phyloP scores from a whole-genome alignment of 768 basidiomycete genomes.

The Russula earlei region DNA sequence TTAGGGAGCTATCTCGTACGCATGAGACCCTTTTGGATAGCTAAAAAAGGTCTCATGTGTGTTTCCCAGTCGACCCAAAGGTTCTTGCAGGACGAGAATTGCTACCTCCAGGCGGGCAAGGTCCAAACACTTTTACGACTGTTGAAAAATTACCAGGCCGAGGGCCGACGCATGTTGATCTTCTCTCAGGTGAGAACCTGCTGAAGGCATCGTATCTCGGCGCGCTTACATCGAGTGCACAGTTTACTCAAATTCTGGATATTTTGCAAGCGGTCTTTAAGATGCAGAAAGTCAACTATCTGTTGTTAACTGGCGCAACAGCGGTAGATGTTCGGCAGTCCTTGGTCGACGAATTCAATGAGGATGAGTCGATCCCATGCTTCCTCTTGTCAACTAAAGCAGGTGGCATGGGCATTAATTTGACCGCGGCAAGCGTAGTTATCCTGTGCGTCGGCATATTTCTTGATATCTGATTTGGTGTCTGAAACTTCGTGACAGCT shows the following conservation, averaged over 20 bases:
- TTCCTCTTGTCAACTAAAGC: constrained; percentile 91
- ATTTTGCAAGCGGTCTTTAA: constrained; percentile 81
- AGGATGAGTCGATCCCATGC: constrained; percentile 73
- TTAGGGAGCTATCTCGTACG: constrained; percentile 78
- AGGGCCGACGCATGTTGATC: constrained; percentile 77
- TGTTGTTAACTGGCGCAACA: constrained; percentile 86
- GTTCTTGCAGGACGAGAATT: constrained; percentile 61
- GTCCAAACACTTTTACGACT: constrained; percentile 63
- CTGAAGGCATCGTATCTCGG: background rate
- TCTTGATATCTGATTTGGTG: background rate
- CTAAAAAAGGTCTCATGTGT: background rate
- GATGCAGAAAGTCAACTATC: constrained; percentile 59
- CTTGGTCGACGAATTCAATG: constrained; percentile 91
- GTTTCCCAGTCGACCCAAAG: constrained; percentile 54
- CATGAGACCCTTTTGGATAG: background rate
- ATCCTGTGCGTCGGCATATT: constrained; percentile 57
- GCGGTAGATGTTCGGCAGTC: constrained; percentile 89
- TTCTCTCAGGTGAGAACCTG: constrained; percentile 74
- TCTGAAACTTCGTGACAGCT: constrained; percentile 37
- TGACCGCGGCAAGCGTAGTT: constrained; percentile 92
- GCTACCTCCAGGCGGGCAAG: constrained; percentile 85
- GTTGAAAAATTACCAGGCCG: constrained; percentile 52
- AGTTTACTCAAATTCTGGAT: constrained; percentile 96
- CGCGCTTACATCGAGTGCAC: background rate
- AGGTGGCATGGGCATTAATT: constrained; percentile 92